Conservation (phyloP, 2,329 filamentous ascomycete species). For the Aureobasidium pullulans region DNA sequence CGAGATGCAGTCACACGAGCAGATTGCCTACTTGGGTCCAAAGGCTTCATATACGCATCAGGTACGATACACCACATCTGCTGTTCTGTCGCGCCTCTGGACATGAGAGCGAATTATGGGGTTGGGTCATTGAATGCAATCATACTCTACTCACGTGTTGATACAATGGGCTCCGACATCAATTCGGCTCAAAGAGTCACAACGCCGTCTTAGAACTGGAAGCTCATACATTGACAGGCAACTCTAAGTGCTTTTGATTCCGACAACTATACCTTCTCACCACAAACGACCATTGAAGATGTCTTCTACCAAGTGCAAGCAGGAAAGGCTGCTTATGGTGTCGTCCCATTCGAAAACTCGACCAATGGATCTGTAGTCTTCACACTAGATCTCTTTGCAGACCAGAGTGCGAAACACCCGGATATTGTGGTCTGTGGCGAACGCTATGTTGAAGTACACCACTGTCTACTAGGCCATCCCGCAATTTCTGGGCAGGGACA, state of each 20-base stretch:
- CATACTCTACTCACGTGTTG: too few relatives aligned
- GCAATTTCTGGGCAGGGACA: constrained; percentile 2
- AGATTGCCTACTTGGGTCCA: constrained; percentile 55
- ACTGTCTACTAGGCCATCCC: constrained; percentile 64
- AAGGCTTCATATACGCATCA: constrained; percentile 63
- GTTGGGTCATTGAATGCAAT: too few relatives aligned
- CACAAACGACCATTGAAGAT: constrained; percentile 49
- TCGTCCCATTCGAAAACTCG: constrained; percentile 93
- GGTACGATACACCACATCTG: constrained; percentile 34
- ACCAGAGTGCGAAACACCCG: constrained; percentile 56
- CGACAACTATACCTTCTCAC: constrained; percentile 25
- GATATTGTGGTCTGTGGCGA: constrained; percentile 74
- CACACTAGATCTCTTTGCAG: constrained; percentile 82
- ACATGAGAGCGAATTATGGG: too few relatives aligned
- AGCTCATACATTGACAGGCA: constrained; percentile 35
- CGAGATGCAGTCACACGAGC: constrained; percentile 42
- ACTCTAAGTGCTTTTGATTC: constrained; percentile 31
- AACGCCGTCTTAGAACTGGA: neutral
- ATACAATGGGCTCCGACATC: too few relatives aligned
- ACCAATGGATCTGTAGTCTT: constrained; percentile 88
- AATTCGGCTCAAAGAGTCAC: neutral
- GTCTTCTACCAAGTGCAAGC: constrained; percentile 73
- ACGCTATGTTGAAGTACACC: constrained; percentile 78
- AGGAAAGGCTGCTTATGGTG: constrained; percentile 58
- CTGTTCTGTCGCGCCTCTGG: constrained; percentile 8